A percentile compares a stretch with the other conserved stretches of the same genome.
Evolutionary conservation across 2,329 filamentous ascomycete species (phyloP).

Genomic region (Cladosporium colombiae): DNA sequence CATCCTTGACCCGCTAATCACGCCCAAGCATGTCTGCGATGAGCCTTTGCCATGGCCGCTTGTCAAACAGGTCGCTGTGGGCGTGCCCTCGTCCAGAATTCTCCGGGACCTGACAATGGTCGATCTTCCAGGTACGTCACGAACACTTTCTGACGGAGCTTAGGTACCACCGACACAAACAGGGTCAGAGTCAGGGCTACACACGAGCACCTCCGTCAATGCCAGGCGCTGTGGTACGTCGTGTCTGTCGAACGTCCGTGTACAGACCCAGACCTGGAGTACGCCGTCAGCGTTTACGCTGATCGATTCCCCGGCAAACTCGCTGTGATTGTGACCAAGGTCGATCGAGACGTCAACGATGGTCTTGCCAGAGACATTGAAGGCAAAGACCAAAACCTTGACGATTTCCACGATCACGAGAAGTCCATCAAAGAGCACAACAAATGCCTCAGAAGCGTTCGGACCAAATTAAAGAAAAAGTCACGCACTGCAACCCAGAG

Average conservation of each 20-base stretch:
- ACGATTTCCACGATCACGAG: background rate
- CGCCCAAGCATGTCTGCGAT: background rate
- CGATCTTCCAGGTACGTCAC: constrained; percentile 24
- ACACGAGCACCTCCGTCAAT: constrained; percentile 9
- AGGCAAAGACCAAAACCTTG: background rate
- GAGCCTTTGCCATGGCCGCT: constrained; percentile 24
- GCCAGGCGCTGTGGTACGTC: constrained; percentile 23
- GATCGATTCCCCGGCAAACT: background rate
- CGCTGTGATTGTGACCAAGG: constrained; percentile 6
- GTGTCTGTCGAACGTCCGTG: constrained; percentile 15
- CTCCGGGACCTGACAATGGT: constrained; percentile 18
- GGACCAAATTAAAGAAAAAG: background rate
- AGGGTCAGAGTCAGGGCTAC: constrained; percentile 16
- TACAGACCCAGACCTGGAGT: constrained; percentile 12
- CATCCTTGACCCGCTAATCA: constrained; percentile 18
- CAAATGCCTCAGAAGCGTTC: background rate
- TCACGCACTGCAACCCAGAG: too few relatives aligned
- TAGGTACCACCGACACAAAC: constrained; percentile 24
- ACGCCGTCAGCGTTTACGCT: background rate
- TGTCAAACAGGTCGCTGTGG: constrained; percentile 22
- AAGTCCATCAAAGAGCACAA: background rate
- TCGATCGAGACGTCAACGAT: background rate
- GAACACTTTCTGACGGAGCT: too few relatives aligned
- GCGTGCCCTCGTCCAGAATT: constrained; percentile 14
- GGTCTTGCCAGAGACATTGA: background rate